Base-by-base conservation (phyloP, 352 stramenopile genomes). In the Phytophthora pini region DNA sequence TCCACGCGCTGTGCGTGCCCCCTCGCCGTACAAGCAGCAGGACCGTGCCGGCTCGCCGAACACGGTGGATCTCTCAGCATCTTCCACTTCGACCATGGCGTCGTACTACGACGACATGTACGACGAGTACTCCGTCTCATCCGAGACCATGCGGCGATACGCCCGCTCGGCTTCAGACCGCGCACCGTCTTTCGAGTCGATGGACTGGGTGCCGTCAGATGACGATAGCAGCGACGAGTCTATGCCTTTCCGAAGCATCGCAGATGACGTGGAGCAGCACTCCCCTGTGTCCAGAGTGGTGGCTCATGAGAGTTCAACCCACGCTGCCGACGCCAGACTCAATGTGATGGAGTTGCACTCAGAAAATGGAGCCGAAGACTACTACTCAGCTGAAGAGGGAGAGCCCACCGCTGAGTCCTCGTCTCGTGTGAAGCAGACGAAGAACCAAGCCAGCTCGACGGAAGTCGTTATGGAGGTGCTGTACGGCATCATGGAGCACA, bases 41-140 rank as follows among this genome's bases (percentile, higher is more conserved):
- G 50, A 76, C 24, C 66, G 56, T 31, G 64, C 70, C 24, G 62
- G 44, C 24, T 77, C 70, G 7, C 60, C 65, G 6, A 60, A 50
- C 8, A 55, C 56, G n/a, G 72, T 88, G 38, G 84, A 92, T 43
- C 58, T 92, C 24, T 81, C 74, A 34, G 79, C 80, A 26, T 92
- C 84, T 17, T 88, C 88, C 65, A 74, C 77, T n/a, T 92, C 84
- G 20, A 92, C 84, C 4, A 70, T 83, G 56, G 73, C 80, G 10
- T 89, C 81, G 15, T 82, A 81, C 62, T 89, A 84, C 48, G 83
- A 92, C 46, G 83, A 90, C 60, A 72, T 79, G 65, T 79, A 84
- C 65, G 79, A 90, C 46, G 73, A 87, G 9, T 70, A 78, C 41
- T 51, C 69, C 2, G 46, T 65, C 5, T 69, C 59, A n/a, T 45